These are phyloP conservation scores for Colletotrichum godetiae DNA, from an alignment of 2,329 filamentous ascomycete species.

Conservation along the genomic window DNA sequence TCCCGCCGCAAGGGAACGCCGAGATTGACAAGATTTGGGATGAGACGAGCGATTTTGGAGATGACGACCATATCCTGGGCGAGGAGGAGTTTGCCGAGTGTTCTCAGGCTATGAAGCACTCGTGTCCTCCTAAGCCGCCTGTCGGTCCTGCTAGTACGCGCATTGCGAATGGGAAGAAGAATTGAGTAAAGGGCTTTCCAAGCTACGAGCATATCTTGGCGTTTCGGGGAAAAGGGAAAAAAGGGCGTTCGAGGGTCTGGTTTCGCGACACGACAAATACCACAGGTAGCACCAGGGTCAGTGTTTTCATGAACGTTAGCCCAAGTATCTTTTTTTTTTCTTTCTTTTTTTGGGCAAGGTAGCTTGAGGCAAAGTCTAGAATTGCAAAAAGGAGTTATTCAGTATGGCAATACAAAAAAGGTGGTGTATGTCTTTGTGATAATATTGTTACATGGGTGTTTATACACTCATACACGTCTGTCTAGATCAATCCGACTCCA, in stretches of 20 bases:
- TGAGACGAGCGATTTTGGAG: conserved; percentile 85
- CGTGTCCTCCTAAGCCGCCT: conserved; percentile 29
- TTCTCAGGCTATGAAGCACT: conserved; percentile 40
- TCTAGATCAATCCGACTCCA: conserved; percentile 33
- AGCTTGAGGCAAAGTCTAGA: neutral
- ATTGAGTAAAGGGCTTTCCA: conserved; percentile 6
- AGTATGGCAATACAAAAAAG: conserved; percentile 3
- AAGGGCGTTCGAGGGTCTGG: conserved; percentile 14
- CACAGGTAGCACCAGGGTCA: neutral
- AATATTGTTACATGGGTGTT: conserved; percentile 47
- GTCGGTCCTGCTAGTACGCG: conserved; percentile 31
- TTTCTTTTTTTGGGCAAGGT: too few relatives aligned
- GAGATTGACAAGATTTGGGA: conserved; percentile 89
- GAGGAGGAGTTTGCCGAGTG: conserved; percentile 76
- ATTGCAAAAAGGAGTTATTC: neutral
- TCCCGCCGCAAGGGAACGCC: conserved; percentile 70
- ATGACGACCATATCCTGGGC: conserved; percentile 84
- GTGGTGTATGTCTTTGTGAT: conserved; percentile 37
- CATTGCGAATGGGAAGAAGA: conserved; percentile 28
- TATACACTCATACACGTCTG: conserved; percentile 42
- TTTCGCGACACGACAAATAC: neutral
- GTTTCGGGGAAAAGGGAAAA: conserved; percentile 10
- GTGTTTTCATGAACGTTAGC: neutral
- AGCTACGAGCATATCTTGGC: conserved; percentile 8
- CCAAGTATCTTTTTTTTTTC: neutral